Conservation (phyloP, 2,329 filamentous ascomycete species). For the Cordyceps sp. region DNA sequence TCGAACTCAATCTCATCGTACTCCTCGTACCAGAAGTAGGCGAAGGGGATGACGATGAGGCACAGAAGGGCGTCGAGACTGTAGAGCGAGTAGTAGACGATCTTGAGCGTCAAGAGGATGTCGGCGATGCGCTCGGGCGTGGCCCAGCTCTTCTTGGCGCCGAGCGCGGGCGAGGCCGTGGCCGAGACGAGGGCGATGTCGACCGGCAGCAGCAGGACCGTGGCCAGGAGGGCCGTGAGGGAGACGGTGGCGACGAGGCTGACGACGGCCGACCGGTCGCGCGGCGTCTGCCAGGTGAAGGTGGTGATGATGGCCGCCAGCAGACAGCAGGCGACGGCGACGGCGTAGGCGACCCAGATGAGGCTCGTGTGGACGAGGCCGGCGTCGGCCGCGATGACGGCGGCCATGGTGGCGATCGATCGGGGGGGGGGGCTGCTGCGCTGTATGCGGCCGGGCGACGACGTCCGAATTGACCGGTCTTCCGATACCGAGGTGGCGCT, state of each 20-base stretch:
- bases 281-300: slow-evolving; percentile 78
- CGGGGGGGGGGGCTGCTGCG: too few species aligned
- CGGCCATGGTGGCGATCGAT: too few species aligned
- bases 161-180: slow-evolving; percentile 58
- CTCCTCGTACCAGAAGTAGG: slow-evolving; percentile 97
- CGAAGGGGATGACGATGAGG: slow-evolving; percentile 78
- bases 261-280: slow-evolving; percentile 69
- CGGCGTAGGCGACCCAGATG: slow-evolving; percentile 88
- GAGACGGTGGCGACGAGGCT: slow-evolving; percentile 76
- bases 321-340: slow-evolving; percentile 63
- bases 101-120: slow-evolving; percentile 65
- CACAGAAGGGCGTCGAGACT: slow-evolving; percentile 83
- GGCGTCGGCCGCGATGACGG: slow-evolving; percentile 21
- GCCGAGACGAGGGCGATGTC: slow-evolving; percentile 91
- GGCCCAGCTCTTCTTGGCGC: slow-evolving; percentile 88
- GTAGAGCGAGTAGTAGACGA: slow-evolving; percentile 88
- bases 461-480: too few species aligned
- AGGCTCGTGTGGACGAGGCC: slow-evolving; percentile 69
- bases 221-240: slow-evolving; percentile 74
- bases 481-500: too few species aligned
- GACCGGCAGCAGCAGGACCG: slow-evolving; percentile 80
- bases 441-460: neutral
- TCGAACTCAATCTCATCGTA: slow-evolving; percentile 84
- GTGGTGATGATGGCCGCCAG: slow-evolving; percentile 70
- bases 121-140: slow-evolving; percentile 62